phyloP scores from a whole-genome alignment of 1,284 basidiomycete species.

The Microbotryum saponariae region DNA sequence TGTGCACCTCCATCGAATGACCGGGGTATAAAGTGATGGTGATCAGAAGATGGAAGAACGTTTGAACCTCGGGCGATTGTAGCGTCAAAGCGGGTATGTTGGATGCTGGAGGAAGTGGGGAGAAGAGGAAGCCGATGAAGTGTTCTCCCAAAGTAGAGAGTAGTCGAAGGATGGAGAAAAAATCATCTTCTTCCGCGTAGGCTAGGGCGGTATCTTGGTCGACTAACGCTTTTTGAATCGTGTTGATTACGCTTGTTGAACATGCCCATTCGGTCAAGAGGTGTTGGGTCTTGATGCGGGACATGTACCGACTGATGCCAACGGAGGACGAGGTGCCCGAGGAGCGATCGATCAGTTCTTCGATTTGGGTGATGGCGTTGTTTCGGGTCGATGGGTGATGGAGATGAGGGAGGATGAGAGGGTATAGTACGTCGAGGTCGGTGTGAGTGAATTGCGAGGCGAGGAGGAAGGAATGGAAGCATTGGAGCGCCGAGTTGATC shows the following conservation, averaged over 20 bases:
- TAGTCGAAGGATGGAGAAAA: constrained; percentile 23
- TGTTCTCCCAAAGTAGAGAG: constrained; percentile 22
- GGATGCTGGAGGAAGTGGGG: constrained; percentile 3
- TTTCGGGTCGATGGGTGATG: constrained; percentile 15
- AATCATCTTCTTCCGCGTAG: constrained; percentile 21
- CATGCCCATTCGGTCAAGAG: constrained; percentile 1
- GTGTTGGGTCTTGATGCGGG: constrained; percentile 15
- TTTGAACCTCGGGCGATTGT: constrained; percentile 10
- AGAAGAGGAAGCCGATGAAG: constrained; percentile 25
- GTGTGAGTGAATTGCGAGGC: constrained; percentile 28
- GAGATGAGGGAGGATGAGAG: constrained; percentile 29
- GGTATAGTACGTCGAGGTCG: constrained; percentile 29
- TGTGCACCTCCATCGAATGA: constrained; percentile 30
- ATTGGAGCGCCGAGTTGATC: constrained; percentile 15
- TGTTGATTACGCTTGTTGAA: not conserved
- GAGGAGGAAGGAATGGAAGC: constrained; percentile 26
- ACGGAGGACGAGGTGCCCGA: constrained; percentile 17
- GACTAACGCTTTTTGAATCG: not conserved
- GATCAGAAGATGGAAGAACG: constrained; percentile 32
- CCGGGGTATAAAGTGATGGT: constrained; percentile 34
- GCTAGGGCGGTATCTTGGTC: not conserved
- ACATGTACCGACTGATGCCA: constrained; percentile 30
- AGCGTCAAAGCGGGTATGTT: constrained; percentile 5
- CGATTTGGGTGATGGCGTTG: constrained; percentile 30
- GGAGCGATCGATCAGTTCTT: constrained; percentile 33